Base-by-base conservation (phyloP, 2,329 filamentous ascomycete genomes). In the Aureobasidium lini region DNA sequence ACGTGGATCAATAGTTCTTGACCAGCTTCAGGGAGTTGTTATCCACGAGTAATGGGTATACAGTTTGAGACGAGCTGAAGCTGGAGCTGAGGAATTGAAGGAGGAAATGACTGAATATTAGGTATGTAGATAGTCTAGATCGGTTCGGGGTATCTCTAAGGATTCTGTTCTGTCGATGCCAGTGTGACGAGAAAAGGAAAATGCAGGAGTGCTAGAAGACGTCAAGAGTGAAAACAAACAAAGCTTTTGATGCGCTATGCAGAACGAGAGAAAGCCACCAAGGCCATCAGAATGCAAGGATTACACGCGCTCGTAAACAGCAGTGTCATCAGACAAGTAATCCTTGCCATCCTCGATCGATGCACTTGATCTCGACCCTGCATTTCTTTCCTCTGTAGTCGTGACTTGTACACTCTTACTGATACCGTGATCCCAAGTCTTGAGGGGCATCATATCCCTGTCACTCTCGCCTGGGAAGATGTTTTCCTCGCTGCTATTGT, bases 401-500 rank as follows among this genome's bases (percentile, higher is more conserved):
- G 57, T 60, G 18, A 60, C 47, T 36, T 60, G 47, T 7, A 60
- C 57, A 16, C 49, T 53, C 57, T 60, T 60, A 34, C 57, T 60
- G 42, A 60, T 60, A 11, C 57, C 57, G 29, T 52, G 47, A 9
- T 54, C 48, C 48, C 47, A 60, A 8, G 47, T 52, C 34, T 60
- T 60, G 29, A 54, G 28, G 1, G 36, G 36, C 7, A 53, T 4
- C 47, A 53, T 53, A 10, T 47, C 48, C 10, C 48, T 47, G 13
- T 42, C 34, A 2, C 40, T 31, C 2, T n/a, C 11, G 16, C 34
- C 44, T 11, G 10, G n/a, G 9, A 53, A 46, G 49, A 60, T 60
- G 42, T 60, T 47, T n/a, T 60, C 57, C 13, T 60, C 29, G 28
- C 57, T 60, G 29, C 42, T 34, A 7, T 44, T 54, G 47, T 54